Evolutionary conservation across 225 moss, liverwort and hornwort genomes (phyloP), one percentile per base, ranked within the genome.

Genomic region (Marchantia polymorpha): DNA sequence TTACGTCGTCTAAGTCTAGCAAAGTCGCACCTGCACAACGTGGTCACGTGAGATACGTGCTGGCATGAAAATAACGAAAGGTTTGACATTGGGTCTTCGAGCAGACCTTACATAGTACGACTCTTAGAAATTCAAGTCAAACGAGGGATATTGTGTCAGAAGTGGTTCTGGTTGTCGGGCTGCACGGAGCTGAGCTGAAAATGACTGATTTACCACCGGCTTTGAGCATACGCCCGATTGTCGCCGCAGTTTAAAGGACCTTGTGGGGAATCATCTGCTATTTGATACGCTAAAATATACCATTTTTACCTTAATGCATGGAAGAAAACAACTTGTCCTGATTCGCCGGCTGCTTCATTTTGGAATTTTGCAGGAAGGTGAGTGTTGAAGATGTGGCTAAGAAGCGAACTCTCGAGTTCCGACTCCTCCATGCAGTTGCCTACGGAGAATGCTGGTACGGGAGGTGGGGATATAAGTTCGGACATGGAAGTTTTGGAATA

Each of bases 371-470:
- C 92, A 99, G 99, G 89, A 99, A 94, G 85, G 95, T 99, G 46
- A 99, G 99, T 75, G 99, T 99, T n/a, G 99, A 99, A 80, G 99
- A 99, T 58, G 99, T 95, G 27, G 95, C 99, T 5, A 95, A 95
- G 77, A 99, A 91, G 85, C 91, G 99, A 79, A 84, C 86, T 47
- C 92, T 99, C 12, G 99, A 99, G 78, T 90, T 95, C 80, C 89
- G 99, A 64, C 91, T 99, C 17, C 90, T 99, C 20, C 99, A 99
- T 76, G 93, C 93, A 23, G 93, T 99, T 63, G 95, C 87, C 72
- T 99, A 95, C 73, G 99, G 95, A 30, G 99, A 93, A 78, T 94
- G 91, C 84, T 99, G 99, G 99, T 99, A 99, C 76, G 99, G 99
- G 69, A 87, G 99, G 74, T 99, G 99, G 99, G 92, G 91, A n/a